Percentiles rank a stretch among this genome's conserved stretches.
Evolutionary conservation across 2,329 filamentous ascomycete genomes (phyloP).

Genomic region (Fusarium foetens): DNA sequence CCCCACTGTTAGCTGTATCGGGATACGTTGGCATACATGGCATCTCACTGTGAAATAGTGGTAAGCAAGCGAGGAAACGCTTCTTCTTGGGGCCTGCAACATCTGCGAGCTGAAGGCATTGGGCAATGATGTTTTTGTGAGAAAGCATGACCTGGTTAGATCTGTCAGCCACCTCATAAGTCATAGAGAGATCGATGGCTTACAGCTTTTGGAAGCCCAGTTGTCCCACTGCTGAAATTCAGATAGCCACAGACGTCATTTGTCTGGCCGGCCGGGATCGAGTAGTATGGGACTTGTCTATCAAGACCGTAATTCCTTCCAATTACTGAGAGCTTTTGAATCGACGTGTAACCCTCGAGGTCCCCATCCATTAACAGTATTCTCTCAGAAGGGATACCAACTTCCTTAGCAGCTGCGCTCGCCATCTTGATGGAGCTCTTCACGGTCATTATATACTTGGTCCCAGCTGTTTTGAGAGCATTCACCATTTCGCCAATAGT

Average conservation of each 20-base stretch:
- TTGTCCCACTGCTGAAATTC: background rate
- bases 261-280: background rate
- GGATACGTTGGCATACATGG: no score
- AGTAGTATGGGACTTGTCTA: background rate
- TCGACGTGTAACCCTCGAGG: background rate
- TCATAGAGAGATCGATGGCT: background rate
- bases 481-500: background rate
- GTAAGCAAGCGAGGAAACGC: background rate
- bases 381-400: background rate
- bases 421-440: background rate
- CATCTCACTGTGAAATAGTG: background rate
- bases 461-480: background rate
- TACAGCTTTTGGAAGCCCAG: background rate
- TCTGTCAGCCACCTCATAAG: no score
- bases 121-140: background rate
- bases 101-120: background rate
- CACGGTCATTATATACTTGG: background rate
- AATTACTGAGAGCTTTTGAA: background rate
- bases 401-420: background rate
- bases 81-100: background rate
- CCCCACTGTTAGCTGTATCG: no score
- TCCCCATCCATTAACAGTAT: background rate
- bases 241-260: background rate
- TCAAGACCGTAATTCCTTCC: background rate
- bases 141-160: background rate